Percentiles rank a stretch among this genome's conserved stretches.
Evolutionary conservation across 2,329 filamentous ascomycete genomes (phyloP).

Genomic region (Cladosporium oxysporum): DNA sequence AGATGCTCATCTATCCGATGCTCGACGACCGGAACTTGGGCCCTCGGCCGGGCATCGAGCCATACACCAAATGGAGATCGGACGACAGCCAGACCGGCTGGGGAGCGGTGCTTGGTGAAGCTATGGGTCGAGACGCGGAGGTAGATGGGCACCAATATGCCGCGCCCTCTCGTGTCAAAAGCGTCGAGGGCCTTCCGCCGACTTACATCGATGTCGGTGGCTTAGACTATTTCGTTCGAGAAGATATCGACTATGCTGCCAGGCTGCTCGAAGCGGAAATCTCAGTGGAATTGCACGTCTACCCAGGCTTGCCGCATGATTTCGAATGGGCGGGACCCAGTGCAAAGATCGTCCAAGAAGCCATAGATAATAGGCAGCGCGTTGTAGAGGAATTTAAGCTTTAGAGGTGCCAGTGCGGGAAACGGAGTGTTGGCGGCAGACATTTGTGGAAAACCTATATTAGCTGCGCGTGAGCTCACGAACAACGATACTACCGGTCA

Average conservation of each 20-base stretch:
- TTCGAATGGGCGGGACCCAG: slow-evolving; percentile 37
- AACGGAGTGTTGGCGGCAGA: not conserved
- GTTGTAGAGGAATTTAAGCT: not conserved
- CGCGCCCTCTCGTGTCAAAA: slow-evolving; percentile 35
- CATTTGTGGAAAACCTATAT: not conserved
- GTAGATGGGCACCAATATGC: slow-evolving; percentile 28
- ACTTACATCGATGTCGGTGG: slow-evolving; percentile 49
- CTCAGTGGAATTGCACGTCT: slow-evolving; percentile 48
- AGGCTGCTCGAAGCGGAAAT: slow-evolving; percentile 46
- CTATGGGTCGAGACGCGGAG: slow-evolving; percentile 40
- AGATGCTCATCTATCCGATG: slow-evolving; percentile 52
- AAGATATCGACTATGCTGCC: slow-evolving; percentile 44
- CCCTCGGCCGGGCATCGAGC: slow-evolving; percentile 38
- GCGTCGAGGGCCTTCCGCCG: slow-evolving; percentile 44
- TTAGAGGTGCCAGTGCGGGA: not conserved
- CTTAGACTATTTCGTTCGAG: slow-evolving; percentile 46
- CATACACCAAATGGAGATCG: slow-evolving; percentile 40
- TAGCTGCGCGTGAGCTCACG: not conserved
- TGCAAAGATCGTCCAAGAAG: not conserved
- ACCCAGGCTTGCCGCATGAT: slow-evolving; percentile 45
- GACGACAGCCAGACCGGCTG: slow-evolving; percentile 47
- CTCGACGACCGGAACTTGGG: slow-evolving; percentile 47
- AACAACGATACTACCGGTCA: not conserved
- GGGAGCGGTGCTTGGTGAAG: slow-evolving; percentile 43
- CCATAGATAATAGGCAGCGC: slow-evolving; percentile 9